These are phyloP conservation scores for Lentinus brumalis DNA, from an alignment of 768 basidiomycete species.

Conservation along the genomic window DNA sequence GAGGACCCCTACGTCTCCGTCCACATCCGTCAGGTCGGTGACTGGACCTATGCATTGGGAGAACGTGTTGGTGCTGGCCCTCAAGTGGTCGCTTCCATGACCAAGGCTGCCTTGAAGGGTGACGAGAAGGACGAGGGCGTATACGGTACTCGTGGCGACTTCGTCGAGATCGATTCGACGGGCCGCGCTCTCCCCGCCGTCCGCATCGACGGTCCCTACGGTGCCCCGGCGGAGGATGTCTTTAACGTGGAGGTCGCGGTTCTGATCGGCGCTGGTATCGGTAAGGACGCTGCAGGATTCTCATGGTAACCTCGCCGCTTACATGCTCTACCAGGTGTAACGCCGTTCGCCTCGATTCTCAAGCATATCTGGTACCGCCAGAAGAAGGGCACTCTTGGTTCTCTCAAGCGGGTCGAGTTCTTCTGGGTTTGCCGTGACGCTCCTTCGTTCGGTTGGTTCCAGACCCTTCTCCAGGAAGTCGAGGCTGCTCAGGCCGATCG, in stretches of 20 bases:
- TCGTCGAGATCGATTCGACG: conserved; percentile 72
- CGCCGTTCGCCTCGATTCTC: conserved; percentile 92
- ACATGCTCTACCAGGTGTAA: conserved; percentile 59
- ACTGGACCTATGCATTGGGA: conserved; percentile 82
- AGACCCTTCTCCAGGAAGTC: conserved; percentile 82
- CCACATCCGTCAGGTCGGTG: conserved; percentile 93
- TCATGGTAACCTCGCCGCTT: conserved; percentile 1
- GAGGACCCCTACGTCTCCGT: conserved; percentile 92
- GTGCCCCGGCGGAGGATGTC: conserved; percentile 91
- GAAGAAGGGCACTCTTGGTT: conserved; percentile 71
- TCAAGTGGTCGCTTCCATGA: conserved; percentile 75
- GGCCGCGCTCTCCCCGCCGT: conserved; percentile 63
- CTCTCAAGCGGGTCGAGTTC: conserved; percentile 88
- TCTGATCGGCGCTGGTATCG: conserved; percentile 93
- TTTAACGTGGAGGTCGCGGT: conserved; percentile 85
- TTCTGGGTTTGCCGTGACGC: conserved; percentile 93
- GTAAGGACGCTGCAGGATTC: conserved; percentile 39
- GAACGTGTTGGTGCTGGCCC: conserved; percentile 84
- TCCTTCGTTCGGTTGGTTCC: conserved; percentile 99
- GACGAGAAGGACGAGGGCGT: conserved; percentile 58
- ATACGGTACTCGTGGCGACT: conserved; percentile 66
- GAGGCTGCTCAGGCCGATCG: conserved; percentile 89
- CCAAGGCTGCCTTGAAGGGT: conserved; percentile 76
- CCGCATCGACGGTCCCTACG: conserved; percentile 89
- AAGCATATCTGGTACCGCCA: conserved; percentile 97